These are phyloP conservation scores for Onygenales sp. DNA, from an alignment of 2,329 filamentous ascomycete genomes.

Conservation along the genomic window DNA sequence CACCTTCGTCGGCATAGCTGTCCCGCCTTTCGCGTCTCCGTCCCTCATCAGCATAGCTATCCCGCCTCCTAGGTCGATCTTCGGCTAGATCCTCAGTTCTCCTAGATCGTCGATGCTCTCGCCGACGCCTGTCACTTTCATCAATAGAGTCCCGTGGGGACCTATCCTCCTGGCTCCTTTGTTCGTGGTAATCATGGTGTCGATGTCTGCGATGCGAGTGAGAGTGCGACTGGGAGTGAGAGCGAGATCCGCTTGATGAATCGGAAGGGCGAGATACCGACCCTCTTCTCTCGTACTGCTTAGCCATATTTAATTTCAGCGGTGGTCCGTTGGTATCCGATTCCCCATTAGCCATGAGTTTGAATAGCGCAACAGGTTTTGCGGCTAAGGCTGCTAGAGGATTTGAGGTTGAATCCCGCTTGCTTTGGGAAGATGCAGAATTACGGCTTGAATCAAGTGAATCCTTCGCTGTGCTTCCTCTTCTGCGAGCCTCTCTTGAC, in stretches of 20 bases:
- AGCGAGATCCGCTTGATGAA: slow-evolving; percentile 21
- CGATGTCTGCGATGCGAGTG: slow-evolving; percentile 19
- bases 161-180: slow-evolving; percentile 2
- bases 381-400: slow-evolving; percentile 10
- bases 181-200: slow-evolving; percentile 6
- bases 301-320: slow-evolving; percentile 27
- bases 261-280: slow-evolving; percentile 21
- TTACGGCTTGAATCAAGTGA: slow-evolving; percentile 10
- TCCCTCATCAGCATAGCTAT: slow-evolving; percentile 7
- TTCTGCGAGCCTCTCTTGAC: slow-evolving; percentile 12
- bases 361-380: slow-evolving; percentile 17
- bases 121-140: background rate
- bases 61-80: slow-evolving; percentile 3
- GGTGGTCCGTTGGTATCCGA: slow-evolving; percentile 31
- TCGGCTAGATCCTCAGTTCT: slow-evolving; percentile 2
- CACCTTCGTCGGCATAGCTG: no score
- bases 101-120: slow-evolving; percentile 6
- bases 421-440: slow-evolving; percentile 19
- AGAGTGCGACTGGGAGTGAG: slow-evolving; percentile 16
- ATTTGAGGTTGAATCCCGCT: slow-evolving; percentile 20
- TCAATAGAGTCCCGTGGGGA: slow-evolving; percentile 1
- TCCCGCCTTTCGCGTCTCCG: background rate
- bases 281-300: slow-evolving; percentile 8
- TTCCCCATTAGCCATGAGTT: slow-evolving; percentile 27
- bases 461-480: slow-evolving; percentile 10